A percentile compares a stretch with the other conserved stretches of the same genome.
Conservation (phyloP, 2,329 filamentous ascomycete species). For the Paracoccidioides brasiliensis region DNA sequence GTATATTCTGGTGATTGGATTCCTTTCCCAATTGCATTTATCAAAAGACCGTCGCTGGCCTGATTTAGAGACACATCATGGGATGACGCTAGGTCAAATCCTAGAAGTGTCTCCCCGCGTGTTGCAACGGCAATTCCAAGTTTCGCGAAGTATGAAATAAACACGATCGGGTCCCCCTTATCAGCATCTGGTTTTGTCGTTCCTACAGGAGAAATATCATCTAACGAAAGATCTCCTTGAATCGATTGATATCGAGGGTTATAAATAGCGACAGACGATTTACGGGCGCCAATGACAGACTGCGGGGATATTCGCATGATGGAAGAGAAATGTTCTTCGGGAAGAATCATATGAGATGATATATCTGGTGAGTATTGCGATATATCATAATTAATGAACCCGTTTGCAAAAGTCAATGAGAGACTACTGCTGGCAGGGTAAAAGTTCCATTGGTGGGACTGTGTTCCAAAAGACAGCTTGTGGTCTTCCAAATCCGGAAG, state of each 20-base stretch:
- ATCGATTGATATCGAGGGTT: slow-evolving; percentile 36
- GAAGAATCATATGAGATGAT: slow-evolving; percentile 27
- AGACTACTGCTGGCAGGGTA: slow-evolving; percentile 28
- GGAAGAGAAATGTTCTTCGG: slow-evolving; percentile 26
- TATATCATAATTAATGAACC: slow-evolving; percentile 31
- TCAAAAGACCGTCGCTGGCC: slow-evolving; percentile 27
- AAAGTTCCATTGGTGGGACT: slow-evolving; percentile 26
- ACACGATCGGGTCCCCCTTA: slow-evolving; percentile 18
- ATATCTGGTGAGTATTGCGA: slow-evolving; percentile 30
- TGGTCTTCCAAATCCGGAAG: slow-evolving; percentile 22
- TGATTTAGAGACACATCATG: slow-evolving; percentile 25
- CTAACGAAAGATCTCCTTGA: slow-evolving; percentile 28
- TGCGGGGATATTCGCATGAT: slow-evolving; percentile 32
- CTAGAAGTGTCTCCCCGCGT: slow-evolving; percentile 29
- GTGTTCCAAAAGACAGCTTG: slow-evolving; percentile 13
- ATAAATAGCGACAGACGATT: slow-evolving; percentile 32
- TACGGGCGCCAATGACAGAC: slow-evolving; percentile 29
- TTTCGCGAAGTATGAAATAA: slow-evolving; percentile 34
- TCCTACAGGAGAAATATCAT: slow-evolving; percentile 19
- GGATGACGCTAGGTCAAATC: slow-evolving; percentile 30
- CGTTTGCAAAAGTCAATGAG: slow-evolving; percentile 27
- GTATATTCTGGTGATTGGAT: slow-evolving; percentile 22
- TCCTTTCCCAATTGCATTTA: slow-evolving; percentile 32
- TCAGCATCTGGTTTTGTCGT: slow-evolving; percentile 12
- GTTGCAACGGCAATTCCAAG: slow-evolving; percentile 31